Base-by-base conservation (phyloP, 2,329 filamentous ascomycete genomes). In the Pseudocercospora pini-densiflorae region DNA sequence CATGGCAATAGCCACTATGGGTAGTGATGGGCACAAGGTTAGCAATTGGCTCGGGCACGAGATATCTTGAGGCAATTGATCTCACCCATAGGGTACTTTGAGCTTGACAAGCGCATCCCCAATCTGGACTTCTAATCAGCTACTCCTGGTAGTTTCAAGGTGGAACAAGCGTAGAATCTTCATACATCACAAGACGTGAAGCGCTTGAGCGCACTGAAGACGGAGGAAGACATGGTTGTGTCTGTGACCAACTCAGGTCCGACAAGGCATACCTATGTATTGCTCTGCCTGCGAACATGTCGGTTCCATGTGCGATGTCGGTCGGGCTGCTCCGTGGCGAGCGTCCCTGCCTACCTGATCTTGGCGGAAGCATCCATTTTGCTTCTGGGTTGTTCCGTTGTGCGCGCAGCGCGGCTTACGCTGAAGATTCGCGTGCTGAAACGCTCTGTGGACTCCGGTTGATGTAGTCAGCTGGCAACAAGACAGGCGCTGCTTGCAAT, bases 61-160 rank as follows among this genome's bases (percentile, higher is more conserved):
- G 31, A 9, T 33, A 33, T 9, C 31, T 33, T 33, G 31, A 33
- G 31, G 31, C 31, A 12, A 33, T 33, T 33, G 31, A 33, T 33
- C 31, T 33, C 31, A 33, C 31, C 31, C 43, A 47, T 47, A 47
- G 16, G 43, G 43, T 9, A 47, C 19, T 19, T 47, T 47, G 43
- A 86, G 76, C 72, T 85, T 85, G 70, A 79, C 77, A 1, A 86
- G 78, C 1, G 83, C 84, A 66, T 85, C 84, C 29, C 82, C 81
- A 51, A 84, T 47, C 59, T 62, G 45, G 14, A 54, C 14, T 21
- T 24, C 40, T 23, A 33, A 7, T 59, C 53, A 57, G 53, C n/a
- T 8, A 57, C 5, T 14, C 53, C 21, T 3, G 5, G 16, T 47
- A n/a, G 43, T 47, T 47, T 47, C 43, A n/a, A n/a, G 19, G 43